Conservation (phyloP, 805 yeast species). For the Wickerhamiella azymoides region DNA sequence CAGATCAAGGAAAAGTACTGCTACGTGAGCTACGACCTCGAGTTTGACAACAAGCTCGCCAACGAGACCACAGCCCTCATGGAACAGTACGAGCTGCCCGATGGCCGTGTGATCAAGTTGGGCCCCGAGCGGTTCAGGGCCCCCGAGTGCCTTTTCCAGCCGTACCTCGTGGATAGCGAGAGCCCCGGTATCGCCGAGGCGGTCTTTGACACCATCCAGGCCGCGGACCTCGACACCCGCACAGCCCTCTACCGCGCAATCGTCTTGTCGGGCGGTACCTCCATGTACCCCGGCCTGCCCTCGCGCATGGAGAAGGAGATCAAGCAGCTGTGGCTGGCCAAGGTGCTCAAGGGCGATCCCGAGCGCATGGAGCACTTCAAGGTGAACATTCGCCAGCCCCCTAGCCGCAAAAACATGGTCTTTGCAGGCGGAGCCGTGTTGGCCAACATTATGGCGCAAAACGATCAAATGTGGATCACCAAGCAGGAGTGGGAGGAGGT, state of each 20-base stretch:
- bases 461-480: conserved; percentile 95
- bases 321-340: conserved; percentile 89
- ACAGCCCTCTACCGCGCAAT: conserved; percentile 79
- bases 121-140: conserved; percentile 96
- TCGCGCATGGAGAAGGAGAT: conserved; percentile 89
- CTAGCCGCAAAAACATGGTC: conserved; percentile 97
- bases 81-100: conserved; percentile 86
- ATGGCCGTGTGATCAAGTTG: conserved; percentile 84
- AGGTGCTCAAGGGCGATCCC: conserved; percentile 78
- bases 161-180: conserved; percentile 85
- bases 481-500: conserved; percentile 97
- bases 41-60: conserved; percentile 72
- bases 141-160: conserved; percentile 95
- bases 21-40: conserved; percentile 88
- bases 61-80: conserved; percentile 93
- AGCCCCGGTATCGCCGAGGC: conserved; percentile 95
- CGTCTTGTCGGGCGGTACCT: conserved; percentile 93
- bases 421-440: conserved; percentile 97
- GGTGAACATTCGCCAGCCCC: conserved; percentile 96
- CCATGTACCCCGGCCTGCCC: conserved; percentile 98
- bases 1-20: conserved; percentile 94
- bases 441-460: conserved; percentile 96
- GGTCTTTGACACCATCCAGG: conserved; percentile 79
- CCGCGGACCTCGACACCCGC: conserved; percentile 90
- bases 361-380: conserved; percentile 72